A percentile compares a stretch with the other conserved stretches of the same genome.
Conservation (phyloP, 805 yeast species). For the Ogataea nakhonphanomensis region DNA sequence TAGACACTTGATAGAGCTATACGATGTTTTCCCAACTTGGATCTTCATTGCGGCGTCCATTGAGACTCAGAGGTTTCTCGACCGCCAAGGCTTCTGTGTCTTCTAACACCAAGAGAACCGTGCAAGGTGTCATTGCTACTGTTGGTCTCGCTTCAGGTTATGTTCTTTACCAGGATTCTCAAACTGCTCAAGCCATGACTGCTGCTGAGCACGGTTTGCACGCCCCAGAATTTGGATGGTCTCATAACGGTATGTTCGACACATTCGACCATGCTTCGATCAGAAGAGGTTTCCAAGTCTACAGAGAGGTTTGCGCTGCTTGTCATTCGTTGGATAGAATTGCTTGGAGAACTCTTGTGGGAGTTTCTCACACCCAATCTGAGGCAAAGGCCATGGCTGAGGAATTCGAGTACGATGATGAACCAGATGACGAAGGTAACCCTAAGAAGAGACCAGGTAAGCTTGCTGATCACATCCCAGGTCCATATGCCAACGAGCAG, state of each 20-base stretch:
- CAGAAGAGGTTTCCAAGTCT: slow-evolving; percentile 98
- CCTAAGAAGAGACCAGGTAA: slow-evolving; percentile 98
- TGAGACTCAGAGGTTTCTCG: slow-evolving; percentile 35
- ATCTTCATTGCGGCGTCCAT: slow-evolving; percentile 34
- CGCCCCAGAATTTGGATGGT: slow-evolving; percentile 90
- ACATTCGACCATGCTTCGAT: slow-evolving; percentile 92
- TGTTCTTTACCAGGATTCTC: slow-evolving; percentile 76
- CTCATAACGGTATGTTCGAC: slow-evolving; percentile 88
- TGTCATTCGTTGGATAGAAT: slow-evolving; percentile 96
- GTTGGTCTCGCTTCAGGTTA: slow-evolving; percentile 81
- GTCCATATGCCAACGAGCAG: slow-evolving; percentile 96
- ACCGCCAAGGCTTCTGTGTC: slow-evolving; percentile 33
- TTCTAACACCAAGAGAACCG: slow-evolving; percentile 43
- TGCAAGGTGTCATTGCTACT: slow-evolving; percentile 64
- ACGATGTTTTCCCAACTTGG: slow-evolving; percentile 36
- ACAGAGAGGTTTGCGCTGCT: slow-evolving; percentile 98
- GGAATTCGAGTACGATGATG: slow-evolving; percentile 96
- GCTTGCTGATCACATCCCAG: slow-evolving; percentile 91
- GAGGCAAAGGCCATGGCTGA: slow-evolving; percentile 94
- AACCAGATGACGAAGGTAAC: slow-evolving; percentile 93
- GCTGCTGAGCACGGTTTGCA: slow-evolving; percentile 99
- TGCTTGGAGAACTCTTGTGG: slow-evolving; percentile 98
- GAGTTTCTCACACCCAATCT: slow-evolving; percentile 86
- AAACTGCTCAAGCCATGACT: slow-evolving; percentile 93
- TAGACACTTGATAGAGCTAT: slow-evolving; percentile 9